phyloP scores from a whole-genome alignment of 805 yeast species.

The Wickerhamomyces tratensis region DNA sequence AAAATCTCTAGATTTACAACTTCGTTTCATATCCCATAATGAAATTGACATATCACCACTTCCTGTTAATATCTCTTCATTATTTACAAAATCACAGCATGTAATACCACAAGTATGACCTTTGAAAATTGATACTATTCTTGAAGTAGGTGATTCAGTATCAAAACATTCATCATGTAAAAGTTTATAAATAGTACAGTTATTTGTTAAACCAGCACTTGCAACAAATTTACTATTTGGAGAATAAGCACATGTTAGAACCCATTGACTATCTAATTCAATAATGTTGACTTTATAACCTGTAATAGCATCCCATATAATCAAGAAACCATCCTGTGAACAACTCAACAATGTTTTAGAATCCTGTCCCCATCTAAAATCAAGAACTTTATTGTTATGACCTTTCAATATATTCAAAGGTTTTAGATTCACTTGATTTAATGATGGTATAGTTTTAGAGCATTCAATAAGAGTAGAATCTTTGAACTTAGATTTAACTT shows the following conservation, averaged over 20 bases:
- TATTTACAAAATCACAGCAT: constrained; percentile 56
- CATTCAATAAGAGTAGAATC: constrained; percentile 37
- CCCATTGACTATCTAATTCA: constrained; percentile 70
- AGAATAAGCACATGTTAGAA: constrained; percentile 62
- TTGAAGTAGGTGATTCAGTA: constrained; percentile 22
- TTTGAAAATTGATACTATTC: constrained; percentile 46
- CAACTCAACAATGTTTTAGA: constrained; percentile 56
- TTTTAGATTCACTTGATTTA: constrained; percentile 20
- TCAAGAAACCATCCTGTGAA: constrained; percentile 79
- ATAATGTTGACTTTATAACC: constrained; percentile 67
- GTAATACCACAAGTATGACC: constrained; percentile 82
- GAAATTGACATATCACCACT: constrained; percentile 79
- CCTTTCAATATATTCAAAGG: constrained; percentile 30
- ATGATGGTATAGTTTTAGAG: constrained; percentile 14
- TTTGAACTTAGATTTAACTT: constrained; percentile 29
- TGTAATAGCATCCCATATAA: constrained; percentile 73
- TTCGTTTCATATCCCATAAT: constrained; percentile 69
- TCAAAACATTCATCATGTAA: constrained; percentile 11
- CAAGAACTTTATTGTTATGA: constrained; percentile 66
- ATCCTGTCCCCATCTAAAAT: constrained; percentile 59
- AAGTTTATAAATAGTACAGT: constrained; percentile 58
- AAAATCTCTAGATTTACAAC: constrained; percentile 41
- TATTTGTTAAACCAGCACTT: constrained; percentile 75
- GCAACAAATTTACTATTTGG: constrained; percentile 62
- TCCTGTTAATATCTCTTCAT: constrained; percentile 49